Evolutionary conservation across 805 yeast genomes (phyloP).

Genomic region (Kurtzmaniella fragi): DNA sequence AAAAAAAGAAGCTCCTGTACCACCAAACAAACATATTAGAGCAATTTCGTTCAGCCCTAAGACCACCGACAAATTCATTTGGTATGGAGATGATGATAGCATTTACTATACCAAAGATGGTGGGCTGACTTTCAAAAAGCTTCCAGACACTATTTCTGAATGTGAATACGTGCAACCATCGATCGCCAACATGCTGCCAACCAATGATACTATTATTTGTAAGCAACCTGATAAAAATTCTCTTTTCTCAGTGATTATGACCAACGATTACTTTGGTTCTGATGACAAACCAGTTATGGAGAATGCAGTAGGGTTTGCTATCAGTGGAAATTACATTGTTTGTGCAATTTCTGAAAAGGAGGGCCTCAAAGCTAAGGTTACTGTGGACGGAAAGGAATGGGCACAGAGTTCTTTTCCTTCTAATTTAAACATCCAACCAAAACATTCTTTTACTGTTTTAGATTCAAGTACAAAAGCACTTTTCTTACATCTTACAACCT

Average conservation of each 20-base stretch:
- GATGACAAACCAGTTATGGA: constrained; percentile 42
- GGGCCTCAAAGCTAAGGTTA: constrained; percentile 58
- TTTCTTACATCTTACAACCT: constrained; percentile 78
- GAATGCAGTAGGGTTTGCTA: constrained; percentile 66
- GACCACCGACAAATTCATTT: constrained; percentile 55
- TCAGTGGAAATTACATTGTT: constrained; percentile 64
- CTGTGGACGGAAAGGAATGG: constrained; percentile 72
- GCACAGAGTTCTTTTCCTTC: constrained; percentile 77
- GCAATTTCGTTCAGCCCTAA: constrained; percentile 60
- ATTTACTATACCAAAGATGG: constrained; percentile 59
- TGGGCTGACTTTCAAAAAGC: constrained; percentile 56
- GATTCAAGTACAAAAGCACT: constrained; percentile 69
- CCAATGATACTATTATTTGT: constrained; percentile 59
- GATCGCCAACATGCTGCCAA: constrained; percentile 30
- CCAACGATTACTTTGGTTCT: constrained; percentile 30
- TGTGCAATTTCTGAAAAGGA: constrained; percentile 58
- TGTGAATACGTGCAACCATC: constrained; percentile 69
- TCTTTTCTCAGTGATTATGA: constrained; percentile 47
- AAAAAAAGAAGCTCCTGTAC: constrained; percentile 45
- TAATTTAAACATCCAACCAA: constrained; percentile 48
- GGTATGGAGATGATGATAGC: constrained; percentile 63
- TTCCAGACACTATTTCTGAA: constrained; percentile 47
- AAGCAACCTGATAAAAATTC: constrained; percentile 30
- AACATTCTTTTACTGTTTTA: constrained; percentile 63
- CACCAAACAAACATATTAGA: constrained; percentile 30